Conservation (phyloP, 306 rosid species). For the Vachellia collinsii region DNA sequence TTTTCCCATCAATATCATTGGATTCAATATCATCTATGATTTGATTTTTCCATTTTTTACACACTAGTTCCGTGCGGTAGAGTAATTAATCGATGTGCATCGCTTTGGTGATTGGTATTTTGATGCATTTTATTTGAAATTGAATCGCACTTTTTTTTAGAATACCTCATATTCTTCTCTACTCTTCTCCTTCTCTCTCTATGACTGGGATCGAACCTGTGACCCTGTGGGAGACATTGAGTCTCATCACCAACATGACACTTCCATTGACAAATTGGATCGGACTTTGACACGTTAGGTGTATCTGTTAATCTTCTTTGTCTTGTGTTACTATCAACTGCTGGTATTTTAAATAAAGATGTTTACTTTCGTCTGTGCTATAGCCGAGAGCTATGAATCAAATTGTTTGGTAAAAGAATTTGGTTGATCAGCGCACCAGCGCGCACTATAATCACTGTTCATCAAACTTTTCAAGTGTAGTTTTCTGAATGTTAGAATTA, state of each 20-base stretch:
- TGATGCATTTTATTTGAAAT: background rate
- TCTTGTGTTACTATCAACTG: background rate
- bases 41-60: background rate
- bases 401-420: background rate
- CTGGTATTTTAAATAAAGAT: background rate
- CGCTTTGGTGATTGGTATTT: background rate
- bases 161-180: no score
- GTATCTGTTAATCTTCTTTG: constrained; percentile 16
- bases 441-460: no score
- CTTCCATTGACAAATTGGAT: no score
- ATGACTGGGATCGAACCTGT: no score
- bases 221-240: no score
- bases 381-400: background rate
- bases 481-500: background rate
- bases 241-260: no score
- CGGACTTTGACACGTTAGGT: constrained; percentile 1
- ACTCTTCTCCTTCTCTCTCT: no score
- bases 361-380: background rate
- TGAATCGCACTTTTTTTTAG: background rate
- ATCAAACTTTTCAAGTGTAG: no score
- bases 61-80: background rate
- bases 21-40: constrained; percentile 11
- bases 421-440: background rate
- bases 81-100: constrained; percentile 29
- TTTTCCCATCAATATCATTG: constrained; percentile 26